phyloP scores from a whole-genome alignment of 805 yeast genomes.

The Kurtzmaniella cleridarum region DNA sequence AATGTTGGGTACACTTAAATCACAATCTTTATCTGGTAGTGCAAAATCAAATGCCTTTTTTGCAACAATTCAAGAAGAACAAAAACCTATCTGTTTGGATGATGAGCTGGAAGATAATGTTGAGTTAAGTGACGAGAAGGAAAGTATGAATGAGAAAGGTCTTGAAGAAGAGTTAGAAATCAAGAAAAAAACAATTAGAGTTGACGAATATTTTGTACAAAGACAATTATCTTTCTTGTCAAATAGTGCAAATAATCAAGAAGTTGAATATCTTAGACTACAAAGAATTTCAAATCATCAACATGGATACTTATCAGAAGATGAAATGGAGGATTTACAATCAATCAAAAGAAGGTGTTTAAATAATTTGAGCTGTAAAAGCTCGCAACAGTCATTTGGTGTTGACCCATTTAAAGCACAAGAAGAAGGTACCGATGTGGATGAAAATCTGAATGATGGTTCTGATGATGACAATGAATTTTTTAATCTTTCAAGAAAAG shows the following conservation, averaged over 20 bases:
- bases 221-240: constrained; percentile 50
- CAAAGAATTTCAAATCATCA: constrained; percentile 29
- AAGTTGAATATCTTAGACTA: constrained; percentile 23
- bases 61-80: constrained; percentile 52
- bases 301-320: constrained; percentile 33
- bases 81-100: constrained; percentile 19
- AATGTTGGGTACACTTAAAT: constrained; percentile 41
- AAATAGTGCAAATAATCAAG: constrained; percentile 16
- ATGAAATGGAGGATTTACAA: constrained; percentile 38
- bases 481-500: constrained; percentile 36
- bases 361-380: constrained; percentile 21
- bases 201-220: constrained; percentile 53
- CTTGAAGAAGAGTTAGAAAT: constrained; percentile 17
- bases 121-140: constrained; percentile 17
- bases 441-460: constrained; percentile 14
- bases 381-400: too few relatives aligned
- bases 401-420: too few relatives aligned
- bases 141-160: constrained; percentile 14
- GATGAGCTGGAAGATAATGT: constrained; percentile 17
- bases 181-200: constrained; percentile 28
- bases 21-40: constrained; percentile 41
- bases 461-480: constrained; percentile 31
- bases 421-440: constrained; percentile 6
- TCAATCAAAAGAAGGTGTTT: constrained; percentile 41
- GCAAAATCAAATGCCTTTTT: constrained; percentile 64